phyloP scores from a whole-genome alignment of 306 rosid species.

The Cyamopsis tetragonoloba region DNA sequence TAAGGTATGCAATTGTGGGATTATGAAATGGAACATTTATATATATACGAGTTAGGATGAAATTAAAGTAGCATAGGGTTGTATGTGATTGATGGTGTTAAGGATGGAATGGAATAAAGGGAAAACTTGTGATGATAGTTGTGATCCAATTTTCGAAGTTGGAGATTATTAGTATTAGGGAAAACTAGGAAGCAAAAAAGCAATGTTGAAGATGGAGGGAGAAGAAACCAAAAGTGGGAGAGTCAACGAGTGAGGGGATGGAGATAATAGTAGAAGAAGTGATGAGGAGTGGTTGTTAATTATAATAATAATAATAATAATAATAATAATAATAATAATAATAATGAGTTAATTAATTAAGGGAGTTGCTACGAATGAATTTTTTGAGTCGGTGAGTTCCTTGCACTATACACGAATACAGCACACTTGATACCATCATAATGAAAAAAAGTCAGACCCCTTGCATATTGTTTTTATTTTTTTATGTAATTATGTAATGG shows the following conservation, averaged over 20 bases:
- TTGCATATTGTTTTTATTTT: neutral
- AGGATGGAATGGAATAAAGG: constrained; percentile 33
- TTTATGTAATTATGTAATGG: neutral
- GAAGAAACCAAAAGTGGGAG: neutral
- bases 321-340: neutral
- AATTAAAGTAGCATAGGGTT: neutral
- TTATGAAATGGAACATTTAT: neutral
- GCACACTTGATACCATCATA: neutral
- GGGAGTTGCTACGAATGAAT: neutral
- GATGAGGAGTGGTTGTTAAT: constrained; percentile 6
- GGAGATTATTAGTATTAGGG: neutral
- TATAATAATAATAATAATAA: neutral
- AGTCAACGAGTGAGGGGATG: constrained; percentile 19
- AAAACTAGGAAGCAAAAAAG: constrained; percentile 4
- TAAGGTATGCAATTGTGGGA: neutral
- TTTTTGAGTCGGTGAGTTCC: constrained; percentile 20
- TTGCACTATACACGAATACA: constrained; percentile 20
- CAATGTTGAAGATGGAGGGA: constrained; percentile 8
- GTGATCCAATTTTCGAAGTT: constrained; percentile 21
- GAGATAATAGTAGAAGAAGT: constrained; percentile 20
- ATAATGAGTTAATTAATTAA: constrained; percentile 4
- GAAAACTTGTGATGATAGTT: constrained; percentile 28
- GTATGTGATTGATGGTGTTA: neutral
- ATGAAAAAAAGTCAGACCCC: constrained; percentile 16
- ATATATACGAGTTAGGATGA: neutral